Conservation (phyloP, 1,139 yeast species). For the Yamadazyma diospyri region DNA sequence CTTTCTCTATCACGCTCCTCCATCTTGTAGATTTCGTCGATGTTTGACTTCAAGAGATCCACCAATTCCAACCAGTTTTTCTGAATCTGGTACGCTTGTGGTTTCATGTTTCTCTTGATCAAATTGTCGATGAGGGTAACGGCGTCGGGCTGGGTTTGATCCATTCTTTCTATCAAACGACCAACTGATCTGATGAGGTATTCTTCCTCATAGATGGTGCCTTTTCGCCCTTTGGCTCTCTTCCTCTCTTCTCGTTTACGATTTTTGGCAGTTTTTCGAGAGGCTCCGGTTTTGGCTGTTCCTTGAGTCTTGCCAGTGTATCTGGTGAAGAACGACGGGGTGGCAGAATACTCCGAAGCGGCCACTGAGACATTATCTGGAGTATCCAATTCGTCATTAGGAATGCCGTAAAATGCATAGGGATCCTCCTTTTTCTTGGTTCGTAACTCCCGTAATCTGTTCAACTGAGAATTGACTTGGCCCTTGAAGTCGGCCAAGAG, state of each 20-base stretch:
- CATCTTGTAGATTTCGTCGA: conserved; percentile 73
- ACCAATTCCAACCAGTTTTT: conserved; percentile 59
- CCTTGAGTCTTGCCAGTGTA: conserved; percentile 95
- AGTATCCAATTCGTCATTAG: conserved; percentile 60
- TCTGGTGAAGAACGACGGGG: conserved; percentile 89
- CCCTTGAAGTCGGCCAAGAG: conserved; percentile 86
- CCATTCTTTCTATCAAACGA: conserved; percentile 78
- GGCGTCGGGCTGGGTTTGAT: conserved; percentile 74
- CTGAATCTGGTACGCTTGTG: conserved; percentile 83
- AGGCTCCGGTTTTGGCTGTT: conserved; percentile 95
- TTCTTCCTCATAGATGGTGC: conserved; percentile 95
- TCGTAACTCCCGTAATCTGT: conserved; percentile 79
- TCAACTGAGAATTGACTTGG: conserved; percentile 79
- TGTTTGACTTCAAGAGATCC: conserved; percentile 50
- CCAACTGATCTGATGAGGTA: conserved; percentile 86
- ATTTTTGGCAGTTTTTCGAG: conserved; percentile 87
- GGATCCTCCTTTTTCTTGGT: conserved; percentile 82
- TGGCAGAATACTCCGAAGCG: conserved; percentile 88
- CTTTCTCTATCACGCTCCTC: conserved; percentile 86
- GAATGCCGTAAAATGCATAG: conserved; percentile 68
- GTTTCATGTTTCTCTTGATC: conserved; percentile 65
- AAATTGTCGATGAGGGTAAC: conserved; percentile 69
- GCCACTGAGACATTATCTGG: conserved; percentile 96
- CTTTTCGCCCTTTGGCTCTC: conserved; percentile 94
- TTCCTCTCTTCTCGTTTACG: conserved; percentile 94